These are phyloP conservation scores for Adansonia digitata DNA, from an alignment of 345 rosid genomes.

Conservation along the genomic window DNA sequence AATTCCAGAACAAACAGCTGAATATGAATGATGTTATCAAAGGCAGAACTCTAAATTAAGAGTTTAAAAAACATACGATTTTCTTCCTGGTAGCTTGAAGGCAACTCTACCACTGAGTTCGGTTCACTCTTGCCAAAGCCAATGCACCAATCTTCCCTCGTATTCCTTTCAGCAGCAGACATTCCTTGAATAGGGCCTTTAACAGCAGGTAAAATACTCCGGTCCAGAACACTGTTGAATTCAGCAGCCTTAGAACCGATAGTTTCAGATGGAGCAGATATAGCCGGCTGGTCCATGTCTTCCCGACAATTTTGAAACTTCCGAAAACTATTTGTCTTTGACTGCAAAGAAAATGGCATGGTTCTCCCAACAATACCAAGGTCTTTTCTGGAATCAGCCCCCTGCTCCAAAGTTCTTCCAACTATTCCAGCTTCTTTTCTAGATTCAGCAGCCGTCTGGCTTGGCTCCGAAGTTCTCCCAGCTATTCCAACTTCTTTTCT, in stretches of 20 bases:
- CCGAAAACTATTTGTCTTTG: constrained; percentile 53
- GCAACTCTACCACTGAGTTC: constrained; percentile 46
- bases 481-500: constrained; percentile 8
- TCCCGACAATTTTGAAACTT: constrained; percentile 57
- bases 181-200: constrained; percentile 45
- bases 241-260: constrained; percentile 43
- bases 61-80: constrained; percentile 45
- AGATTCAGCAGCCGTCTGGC: constrained; percentile 10
- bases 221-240: constrained; percentile 33
- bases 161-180: constrained; percentile 47
- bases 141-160: constrained; percentile 49
- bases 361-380: constrained; percentile 72
- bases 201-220: constrained; percentile 35
- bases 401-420: constrained; percentile 15
- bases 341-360: constrained; percentile 96
- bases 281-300: constrained; percentile 49
- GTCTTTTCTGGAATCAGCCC: constrained; percentile 17
- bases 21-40: not conserved
- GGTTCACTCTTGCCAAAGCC: constrained; percentile 42
- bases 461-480: constrained; percentile 15
- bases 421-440: constrained; percentile 14
- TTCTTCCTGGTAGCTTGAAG: constrained; percentile 49
- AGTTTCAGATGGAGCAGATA: constrained; percentile 38
- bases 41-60: constrained; percentile 7
- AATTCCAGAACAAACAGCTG: not conserved